phyloP scores from a whole-genome alignment of 345 rosid genomes.

The Eucalyptus guilfoylei region DNA sequence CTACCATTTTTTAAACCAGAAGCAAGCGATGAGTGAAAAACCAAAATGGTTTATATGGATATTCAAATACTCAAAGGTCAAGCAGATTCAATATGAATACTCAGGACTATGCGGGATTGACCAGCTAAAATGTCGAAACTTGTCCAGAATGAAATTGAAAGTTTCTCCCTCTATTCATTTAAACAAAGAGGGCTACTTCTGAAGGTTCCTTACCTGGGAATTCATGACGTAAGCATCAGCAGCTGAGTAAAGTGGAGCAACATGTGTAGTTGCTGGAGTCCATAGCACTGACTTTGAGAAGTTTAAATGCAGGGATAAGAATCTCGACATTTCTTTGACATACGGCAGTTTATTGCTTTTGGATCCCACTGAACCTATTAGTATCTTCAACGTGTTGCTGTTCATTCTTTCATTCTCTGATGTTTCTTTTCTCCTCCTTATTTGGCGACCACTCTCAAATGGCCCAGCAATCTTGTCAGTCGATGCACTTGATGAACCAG shows the following conservation, averaged over 20 bases:
- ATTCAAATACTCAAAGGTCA: background rate
- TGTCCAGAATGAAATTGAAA: background rate
- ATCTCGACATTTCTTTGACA: slow-evolving; percentile 48
- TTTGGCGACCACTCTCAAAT: background rate
- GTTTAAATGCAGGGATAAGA: slow-evolving; percentile 45
- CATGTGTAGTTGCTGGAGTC: slow-evolving; percentile 77
- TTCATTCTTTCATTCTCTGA: slow-evolving; percentile 1
- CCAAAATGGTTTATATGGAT: background rate
- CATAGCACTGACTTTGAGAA: slow-evolving; percentile 61
- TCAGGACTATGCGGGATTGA: background rate
- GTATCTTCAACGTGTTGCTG: slow-evolving; percentile 49
- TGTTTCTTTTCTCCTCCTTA: slow-evolving; percentile 1
- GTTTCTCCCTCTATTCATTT: background rate
- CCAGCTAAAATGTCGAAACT: background rate
- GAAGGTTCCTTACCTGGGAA: slow-evolving; percentile 50
- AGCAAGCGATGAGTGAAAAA: background rate
- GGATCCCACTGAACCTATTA: slow-evolving; percentile 90
- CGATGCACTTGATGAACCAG: background rate
- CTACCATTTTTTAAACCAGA: background rate
- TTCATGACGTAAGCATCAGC: slow-evolving; percentile 87
- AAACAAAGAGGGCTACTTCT: background rate
- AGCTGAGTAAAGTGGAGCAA: slow-evolving; percentile 84
- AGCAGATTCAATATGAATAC: background rate
- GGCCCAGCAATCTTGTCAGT: background rate
- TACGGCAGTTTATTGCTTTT: slow-evolving; percentile 87